Evolutionary conservation across 208 protist genomes (phyloP).

Genomic region (Leishmania lainsoni): DNA sequence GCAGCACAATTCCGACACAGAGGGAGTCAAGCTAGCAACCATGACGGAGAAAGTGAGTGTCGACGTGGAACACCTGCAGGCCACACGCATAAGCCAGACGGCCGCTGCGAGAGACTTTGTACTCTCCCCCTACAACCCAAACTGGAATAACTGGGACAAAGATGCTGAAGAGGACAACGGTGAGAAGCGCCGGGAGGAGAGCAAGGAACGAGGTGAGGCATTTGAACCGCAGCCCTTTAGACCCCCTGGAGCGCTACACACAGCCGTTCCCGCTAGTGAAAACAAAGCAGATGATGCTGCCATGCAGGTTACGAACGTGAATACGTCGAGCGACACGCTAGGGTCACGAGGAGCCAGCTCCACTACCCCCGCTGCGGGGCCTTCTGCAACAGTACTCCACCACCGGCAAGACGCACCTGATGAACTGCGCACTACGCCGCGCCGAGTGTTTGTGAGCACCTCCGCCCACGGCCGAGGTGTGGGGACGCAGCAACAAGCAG

Average conservation of each 20-base stretch:
- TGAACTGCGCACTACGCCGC: constrained; percentile 34
- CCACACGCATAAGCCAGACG: neutral
- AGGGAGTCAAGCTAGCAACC: neutral
- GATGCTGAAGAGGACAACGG: constrained; percentile 22
- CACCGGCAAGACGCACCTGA: constrained; percentile 7
- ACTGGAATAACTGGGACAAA: constrained; percentile 40
- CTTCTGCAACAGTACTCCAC: constrained; percentile 14
- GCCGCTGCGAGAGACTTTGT: neutral
- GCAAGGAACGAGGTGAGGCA: neutral
- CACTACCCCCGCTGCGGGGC: neutral
- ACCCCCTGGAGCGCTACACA: neutral
- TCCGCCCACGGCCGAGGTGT: constrained; percentile 14
- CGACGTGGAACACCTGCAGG: neutral
- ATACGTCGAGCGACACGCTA: neutral
- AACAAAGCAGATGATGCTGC: constrained; percentile 19
- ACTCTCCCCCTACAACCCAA: constrained; percentile 4
- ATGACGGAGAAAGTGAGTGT: neutral
- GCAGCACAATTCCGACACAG: neutral
- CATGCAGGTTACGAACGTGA: constrained; percentile 19
- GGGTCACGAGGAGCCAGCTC: neutral
- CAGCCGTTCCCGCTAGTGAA: constrained; percentile 1
- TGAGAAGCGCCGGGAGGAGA: constrained; percentile 8
- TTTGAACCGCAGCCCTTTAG: neutral
- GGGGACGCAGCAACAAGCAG: constrained; percentile 26
- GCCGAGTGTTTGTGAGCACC: constrained; percentile 37